These are phyloP conservation scores for Adenanthera pavonina DNA, from an alignment of 306 rosid species.

Conservation along the genomic window DNA sequence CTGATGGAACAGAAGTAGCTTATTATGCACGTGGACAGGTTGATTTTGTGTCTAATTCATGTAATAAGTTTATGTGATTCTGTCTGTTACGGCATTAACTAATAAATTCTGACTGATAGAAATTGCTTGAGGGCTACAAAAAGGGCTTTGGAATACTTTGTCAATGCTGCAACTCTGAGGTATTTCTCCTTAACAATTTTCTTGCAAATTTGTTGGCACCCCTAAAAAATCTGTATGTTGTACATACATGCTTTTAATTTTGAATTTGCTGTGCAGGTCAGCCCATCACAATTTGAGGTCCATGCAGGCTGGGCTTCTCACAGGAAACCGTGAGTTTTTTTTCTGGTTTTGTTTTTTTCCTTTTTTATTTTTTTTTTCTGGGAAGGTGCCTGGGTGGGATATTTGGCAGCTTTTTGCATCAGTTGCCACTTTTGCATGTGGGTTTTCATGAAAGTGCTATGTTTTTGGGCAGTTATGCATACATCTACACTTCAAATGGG, in stretches of 20 bases:
- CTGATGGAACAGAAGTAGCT: constrained; percentile 97
- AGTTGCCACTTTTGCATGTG: constrained; percentile 13
- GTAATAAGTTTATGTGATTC: constrained; percentile 30
- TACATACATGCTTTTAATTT: constrained; percentile 33
- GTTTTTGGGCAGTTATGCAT: constrained; percentile 79
- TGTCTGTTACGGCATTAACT: constrained; percentile 31
- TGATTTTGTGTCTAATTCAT: constrained; percentile 37
- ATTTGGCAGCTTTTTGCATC: constrained; percentile 37
- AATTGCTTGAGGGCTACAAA: constrained; percentile 90
- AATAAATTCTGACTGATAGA: constrained; percentile 56
- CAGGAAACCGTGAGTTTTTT: constrained; percentile 84
- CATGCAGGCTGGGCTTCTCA: constrained; percentile 99
- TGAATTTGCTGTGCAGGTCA: constrained; percentile 66
- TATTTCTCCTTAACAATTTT: constrained; percentile 41
- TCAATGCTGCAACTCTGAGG: constrained; percentile 88
- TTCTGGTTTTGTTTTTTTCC: neutral
- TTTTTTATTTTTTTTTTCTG: neutral
- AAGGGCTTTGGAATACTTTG: constrained; percentile 90
- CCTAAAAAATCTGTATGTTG: constrained; percentile 17
- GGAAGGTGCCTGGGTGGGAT: constrained; percentile 39
- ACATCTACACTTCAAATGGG: constrained; percentile 93
- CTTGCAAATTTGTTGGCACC: constrained; percentile 30
- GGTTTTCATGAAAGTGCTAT: constrained; percentile 39
- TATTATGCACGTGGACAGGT: constrained; percentile 98
- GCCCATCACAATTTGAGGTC: constrained; percentile 95